Conservation (phyloP, 129 eudicot genomes). For the Tagetes erecta region DNA sequence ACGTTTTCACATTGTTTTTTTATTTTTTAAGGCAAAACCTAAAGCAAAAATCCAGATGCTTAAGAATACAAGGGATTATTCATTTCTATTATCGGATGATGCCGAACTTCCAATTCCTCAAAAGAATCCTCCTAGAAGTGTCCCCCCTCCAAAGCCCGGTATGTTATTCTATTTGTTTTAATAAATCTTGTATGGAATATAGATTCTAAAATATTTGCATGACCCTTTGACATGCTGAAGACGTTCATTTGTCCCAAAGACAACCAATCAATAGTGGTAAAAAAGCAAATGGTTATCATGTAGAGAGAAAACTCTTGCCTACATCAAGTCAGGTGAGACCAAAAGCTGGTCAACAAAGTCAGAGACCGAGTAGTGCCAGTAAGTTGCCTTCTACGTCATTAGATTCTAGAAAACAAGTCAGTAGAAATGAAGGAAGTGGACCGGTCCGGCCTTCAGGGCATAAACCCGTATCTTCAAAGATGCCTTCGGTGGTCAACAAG, state of each 20-base stretch:
- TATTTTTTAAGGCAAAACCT: constrained; percentile 43
- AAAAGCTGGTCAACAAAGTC: constrained; percentile 37
- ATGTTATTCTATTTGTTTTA: constrained; percentile 22
- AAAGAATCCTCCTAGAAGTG: constrained; percentile 47
- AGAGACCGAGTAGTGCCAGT: constrained; percentile 29
- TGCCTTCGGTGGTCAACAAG: constrained; percentile 13
- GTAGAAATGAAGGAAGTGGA: constrained; percentile 63
- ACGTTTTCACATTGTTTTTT: constrained; percentile 11
- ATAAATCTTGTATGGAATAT: neutral
- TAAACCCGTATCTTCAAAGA: constrained; percentile 51
- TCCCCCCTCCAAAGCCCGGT: constrained; percentile 55
- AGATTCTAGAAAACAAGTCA: constrained; percentile 51
- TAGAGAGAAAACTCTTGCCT: constrained; percentile 45
- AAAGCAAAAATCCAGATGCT: constrained; percentile 63
- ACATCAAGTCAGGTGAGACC: constrained; percentile 39
- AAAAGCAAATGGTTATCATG: constrained; percentile 41
- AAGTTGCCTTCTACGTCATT: constrained; percentile 33
- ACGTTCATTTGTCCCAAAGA: constrained; percentile 51
- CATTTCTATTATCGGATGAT: constrained; percentile 86
- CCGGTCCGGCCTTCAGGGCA: constrained; percentile 65
- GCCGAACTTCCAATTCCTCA: constrained; percentile 73
- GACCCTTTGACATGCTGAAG: constrained; percentile 63
- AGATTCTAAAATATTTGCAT: constrained; percentile 40
- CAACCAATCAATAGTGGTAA: constrained; percentile 48
- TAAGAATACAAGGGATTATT: constrained; percentile 86